phyloP scores from a whole-genome alignment of 768 basidiomycete species.

The Lactifluus volemus region DNA sequence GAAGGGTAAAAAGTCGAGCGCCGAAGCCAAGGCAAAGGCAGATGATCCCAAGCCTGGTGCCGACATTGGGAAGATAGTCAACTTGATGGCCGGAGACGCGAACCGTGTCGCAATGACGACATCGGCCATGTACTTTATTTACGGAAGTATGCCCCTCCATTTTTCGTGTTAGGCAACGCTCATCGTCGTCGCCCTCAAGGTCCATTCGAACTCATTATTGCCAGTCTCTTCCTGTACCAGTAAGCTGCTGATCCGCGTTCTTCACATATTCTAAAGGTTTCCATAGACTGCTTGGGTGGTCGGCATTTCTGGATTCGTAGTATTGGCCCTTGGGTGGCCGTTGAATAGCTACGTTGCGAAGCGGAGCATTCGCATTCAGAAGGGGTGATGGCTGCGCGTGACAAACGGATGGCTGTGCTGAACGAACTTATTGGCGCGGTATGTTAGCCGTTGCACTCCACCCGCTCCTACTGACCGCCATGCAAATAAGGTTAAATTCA shows the following conservation, averaged over 20 bases:
- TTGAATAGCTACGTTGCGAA: constrained; percentile 59
- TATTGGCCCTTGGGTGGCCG: constrained; percentile 59
- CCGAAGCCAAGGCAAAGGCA: constrained; percentile 21
- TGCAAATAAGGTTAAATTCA: constrained; percentile 49
- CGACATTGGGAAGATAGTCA: constrained; percentile 84
- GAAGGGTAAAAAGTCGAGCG: constrained; percentile 10
- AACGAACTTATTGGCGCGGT: constrained; percentile 70
- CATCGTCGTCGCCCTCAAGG: constrained; percentile 29
- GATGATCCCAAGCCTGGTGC: constrained; percentile 65
- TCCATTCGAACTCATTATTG: constrained; percentile 73
- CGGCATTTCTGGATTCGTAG: constrained; percentile 73
- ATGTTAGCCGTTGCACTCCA: constrained; percentile 18
- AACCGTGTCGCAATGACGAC: constrained; percentile 47
- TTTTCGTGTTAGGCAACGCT: background rate
- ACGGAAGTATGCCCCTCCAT: constrained; percentile 40
- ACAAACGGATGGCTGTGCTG: constrained; percentile 69
- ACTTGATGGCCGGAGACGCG: constrained; percentile 78
- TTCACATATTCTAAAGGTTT: background rate
- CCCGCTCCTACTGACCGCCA: background rate
- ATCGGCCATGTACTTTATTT: constrained; percentile 55
- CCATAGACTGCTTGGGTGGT: constrained; percentile 49
- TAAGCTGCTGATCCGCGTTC: constrained; percentile 22
- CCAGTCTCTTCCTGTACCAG: constrained; percentile 69
- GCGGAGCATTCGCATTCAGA: constrained; percentile 51
- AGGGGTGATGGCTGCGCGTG: constrained; percentile 53